These are phyloP conservation scores for Candida odintsovae DNA, from an alignment of 805 yeast genomes.

Conservation along the genomic window DNA sequence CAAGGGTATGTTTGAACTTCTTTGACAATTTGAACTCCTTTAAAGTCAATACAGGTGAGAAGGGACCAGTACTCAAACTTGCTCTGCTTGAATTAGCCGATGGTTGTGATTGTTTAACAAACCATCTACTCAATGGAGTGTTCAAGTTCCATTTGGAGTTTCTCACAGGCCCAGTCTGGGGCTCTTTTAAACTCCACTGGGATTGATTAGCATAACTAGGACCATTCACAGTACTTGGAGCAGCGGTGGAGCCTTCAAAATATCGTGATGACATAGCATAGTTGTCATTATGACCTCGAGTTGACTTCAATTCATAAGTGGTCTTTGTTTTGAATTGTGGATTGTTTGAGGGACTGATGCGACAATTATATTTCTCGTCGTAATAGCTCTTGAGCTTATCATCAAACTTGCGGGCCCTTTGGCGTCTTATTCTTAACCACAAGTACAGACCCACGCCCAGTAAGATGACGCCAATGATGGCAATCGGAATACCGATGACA, in stretches of 20 bases:
- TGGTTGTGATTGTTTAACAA: constrained; percentile 14
- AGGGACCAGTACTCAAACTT: constrained; percentile 18
- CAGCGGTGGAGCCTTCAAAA: neutral
- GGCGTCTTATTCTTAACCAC: constrained; percentile 10
- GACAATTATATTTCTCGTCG: constrained; percentile 22
- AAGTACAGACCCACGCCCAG: constrained; percentile 10
- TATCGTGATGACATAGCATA: neutral
- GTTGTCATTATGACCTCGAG: neutral
- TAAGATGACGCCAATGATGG: constrained; percentile 14
- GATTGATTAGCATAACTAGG: constrained; percentile 6
- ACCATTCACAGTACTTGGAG: neutral
- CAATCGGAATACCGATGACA: constrained; percentile 23
- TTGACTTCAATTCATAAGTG: constrained; percentile 10
- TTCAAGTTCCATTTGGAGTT: constrained; percentile 19
- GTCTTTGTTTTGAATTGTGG: constrained; percentile 14
- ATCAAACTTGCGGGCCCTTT: constrained; percentile 4
- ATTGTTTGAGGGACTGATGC: constrained; percentile 4
- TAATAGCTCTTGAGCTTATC: constrained; percentile 11
- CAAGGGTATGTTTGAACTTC: constrained; percentile 7
- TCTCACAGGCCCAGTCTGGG: constrained; percentile 5
- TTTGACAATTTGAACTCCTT: constrained; percentile 20
- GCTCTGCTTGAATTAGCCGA: constrained; percentile 10
- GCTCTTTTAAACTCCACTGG: constrained; percentile 16
- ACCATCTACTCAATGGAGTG: constrained; percentile 25
- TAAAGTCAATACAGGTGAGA: constrained; percentile 20